Base-by-base conservation (phyloP, 768 basidiomycete species). In the Phylloporus sp. region DNA sequence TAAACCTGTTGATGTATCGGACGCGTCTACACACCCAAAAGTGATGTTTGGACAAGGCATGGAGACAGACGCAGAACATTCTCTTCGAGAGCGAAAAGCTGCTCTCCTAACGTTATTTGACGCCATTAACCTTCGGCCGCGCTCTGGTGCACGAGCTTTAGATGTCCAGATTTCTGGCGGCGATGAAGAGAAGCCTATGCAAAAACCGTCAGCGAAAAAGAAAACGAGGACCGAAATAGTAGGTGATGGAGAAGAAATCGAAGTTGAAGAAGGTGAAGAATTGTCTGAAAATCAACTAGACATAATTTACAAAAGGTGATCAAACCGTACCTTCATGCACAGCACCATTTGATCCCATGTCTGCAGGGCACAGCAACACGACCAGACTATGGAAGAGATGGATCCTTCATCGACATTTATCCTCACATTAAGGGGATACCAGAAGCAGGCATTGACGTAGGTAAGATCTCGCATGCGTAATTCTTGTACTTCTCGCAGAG, bases 391-490 rank as follows among this genome's bases (percentile, higher is more conserved):
- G 72, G 77, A 73, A 17, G 86, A 84, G 63, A 91, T 90, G 82
- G 83, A 93, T 26, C 89, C 93, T 6, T 71, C 82, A 0, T 71
- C 79, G 2, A 79, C 86, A 1, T 97, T 97, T 63, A 74, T 77
- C 1, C 68, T 94, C 28, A 81, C 73, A 3, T 68, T 95, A 22
- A 79, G 90, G 37, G 82, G 81, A 29, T 97, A 98, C 67, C 95
- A 97, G 61, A 95, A 92, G 60, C 95, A 98, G 66, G 95, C 93
- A 0, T 70, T 97, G 37, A 71, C 71, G 84, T 89, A 43, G 38
- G 81, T 65, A 17, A 13, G 29, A 21, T 14, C 8, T 41, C 23
- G 23, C 22, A 35, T n/a, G 4, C 5, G 11, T 3, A 32, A 27
- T 27, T 9, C 18, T 8, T 33, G 11, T 42, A 33, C 31, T 48